Conservation (phyloP, 1,139 yeast genomes). For the Pichia sp. region DNA sequence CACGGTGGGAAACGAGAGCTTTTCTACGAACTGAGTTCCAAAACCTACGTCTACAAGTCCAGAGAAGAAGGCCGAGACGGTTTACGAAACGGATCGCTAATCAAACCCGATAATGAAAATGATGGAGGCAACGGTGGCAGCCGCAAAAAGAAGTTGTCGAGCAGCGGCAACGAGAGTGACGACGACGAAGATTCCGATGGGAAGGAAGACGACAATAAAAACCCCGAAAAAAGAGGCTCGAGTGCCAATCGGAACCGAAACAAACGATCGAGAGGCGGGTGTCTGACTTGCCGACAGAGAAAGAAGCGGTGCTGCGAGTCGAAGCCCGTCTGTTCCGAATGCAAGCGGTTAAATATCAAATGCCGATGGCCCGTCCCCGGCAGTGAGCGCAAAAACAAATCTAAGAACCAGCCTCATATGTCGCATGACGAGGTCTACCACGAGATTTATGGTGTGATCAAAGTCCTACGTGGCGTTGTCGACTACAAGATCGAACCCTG, state of each 20-base stretch:
- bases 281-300: conserved; percentile 65
- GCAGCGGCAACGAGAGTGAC: conserved; percentile 3
- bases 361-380: conserved; percentile 57
- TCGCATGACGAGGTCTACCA: conserved; percentile 35
- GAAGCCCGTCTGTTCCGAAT: conserved; percentile 58
- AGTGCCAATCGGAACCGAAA: conserved; percentile 10
- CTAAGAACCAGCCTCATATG: conserved; percentile 25
- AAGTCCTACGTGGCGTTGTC: conserved; percentile 59
- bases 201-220: background rate
- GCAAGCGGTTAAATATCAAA: conserved; percentile 48
- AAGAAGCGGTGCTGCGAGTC: conserved; percentile 72
- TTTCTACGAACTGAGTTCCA: conserved; percentile 8
- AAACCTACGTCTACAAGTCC: conserved; percentile 7
- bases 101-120: conserved; percentile 1
- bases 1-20: background rate
- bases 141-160: background rate
- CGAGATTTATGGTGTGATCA: conserved; percentile 55
- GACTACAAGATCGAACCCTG: conserved; percentile 34
- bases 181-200: background rate
- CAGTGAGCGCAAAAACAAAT: conserved; percentile 41
- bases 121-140: background rate
- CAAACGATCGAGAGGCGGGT: conserved; percentile 53
- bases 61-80: conserved; percentile 8
- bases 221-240: background rate
- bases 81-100: conserved; percentile 1